phyloP scores from a whole-genome alignment of 805 yeast genomes.

The Suhomyces sp. region DNA sequence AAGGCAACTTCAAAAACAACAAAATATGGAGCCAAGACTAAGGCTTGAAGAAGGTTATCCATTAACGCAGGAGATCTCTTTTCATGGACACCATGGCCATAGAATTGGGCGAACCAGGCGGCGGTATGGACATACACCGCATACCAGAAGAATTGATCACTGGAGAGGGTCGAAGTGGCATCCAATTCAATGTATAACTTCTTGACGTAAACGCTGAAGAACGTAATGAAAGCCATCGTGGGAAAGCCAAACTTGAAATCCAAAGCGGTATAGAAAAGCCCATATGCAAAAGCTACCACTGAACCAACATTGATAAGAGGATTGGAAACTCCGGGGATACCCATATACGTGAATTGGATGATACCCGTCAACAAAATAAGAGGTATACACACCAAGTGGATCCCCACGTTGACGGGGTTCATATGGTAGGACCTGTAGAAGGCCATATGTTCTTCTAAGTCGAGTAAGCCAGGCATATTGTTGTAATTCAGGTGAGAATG shows the following conservation, averaged over 20 bases:
- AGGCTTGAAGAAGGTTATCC: constrained; percentile 79
- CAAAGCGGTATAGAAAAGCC: constrained; percentile 56
- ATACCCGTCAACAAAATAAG: constrained; percentile 60
- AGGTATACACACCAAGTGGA: constrained; percentile 83
- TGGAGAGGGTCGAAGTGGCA: constrained; percentile 7
- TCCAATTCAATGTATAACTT: constrained; percentile 21
- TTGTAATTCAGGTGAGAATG: no score
- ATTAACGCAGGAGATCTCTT: constrained; percentile 81
- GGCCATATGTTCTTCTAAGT: constrained; percentile 37
- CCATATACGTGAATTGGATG: constrained; percentile 34
- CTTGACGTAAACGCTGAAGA: constrained; percentile 23
- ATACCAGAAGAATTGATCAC: constrained; percentile 21
- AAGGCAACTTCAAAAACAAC: constrained; percentile 78
- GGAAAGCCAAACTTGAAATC: constrained; percentile 46
- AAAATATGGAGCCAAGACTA: constrained; percentile 89
- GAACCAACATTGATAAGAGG: constrained; percentile 49
- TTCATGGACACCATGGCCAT: constrained; percentile 85
- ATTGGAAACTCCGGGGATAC: constrained; percentile 14
- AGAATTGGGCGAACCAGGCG: constrained; percentile 81
- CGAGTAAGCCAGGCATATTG: constrained; percentile 37
- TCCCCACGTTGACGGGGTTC: constrained; percentile 61
- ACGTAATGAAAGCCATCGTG: constrained; percentile 21
- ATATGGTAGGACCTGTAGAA: constrained; percentile 50
- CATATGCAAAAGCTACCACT: constrained; percentile 46
- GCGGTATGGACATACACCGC: constrained; percentile 46